Percentiles rank a stretch among this genome's conserved stretches.
Evolutionary conservation across 2,329 filamentous ascomycete genomes (phyloP).

Genomic region (Pestalotiopsis sp.): DNA sequence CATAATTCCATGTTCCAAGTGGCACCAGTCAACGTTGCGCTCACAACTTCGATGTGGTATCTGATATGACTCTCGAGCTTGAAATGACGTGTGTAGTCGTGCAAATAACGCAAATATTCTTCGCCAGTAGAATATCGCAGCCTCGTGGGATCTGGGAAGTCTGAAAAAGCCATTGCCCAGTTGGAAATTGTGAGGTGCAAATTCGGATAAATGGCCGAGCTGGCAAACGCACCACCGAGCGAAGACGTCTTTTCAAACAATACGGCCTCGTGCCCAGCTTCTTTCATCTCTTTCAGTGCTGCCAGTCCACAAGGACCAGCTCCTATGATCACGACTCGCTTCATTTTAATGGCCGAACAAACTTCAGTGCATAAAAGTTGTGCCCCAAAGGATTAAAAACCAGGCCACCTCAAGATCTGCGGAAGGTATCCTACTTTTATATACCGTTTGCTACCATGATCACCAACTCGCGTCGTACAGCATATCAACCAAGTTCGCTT

Average conservation of each 20-base stretch:
- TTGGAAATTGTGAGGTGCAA: conserved; percentile 7
- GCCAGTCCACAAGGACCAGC: not conserved
- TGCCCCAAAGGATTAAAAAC: not conserved
- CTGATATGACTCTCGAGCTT: not conserved
- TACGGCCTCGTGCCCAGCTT: not conserved
- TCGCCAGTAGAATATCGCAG: conserved; percentile 1
- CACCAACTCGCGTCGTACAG: not conserved
- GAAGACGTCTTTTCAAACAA: not conserved
- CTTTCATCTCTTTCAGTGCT: conserved; percentile 1
- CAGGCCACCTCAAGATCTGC: not conserved
- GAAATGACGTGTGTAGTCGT: not conserved
- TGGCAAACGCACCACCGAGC: conserved; percentile 1
- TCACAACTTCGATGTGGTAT: not conserved
- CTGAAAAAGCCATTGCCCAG: conserved; percentile 7
- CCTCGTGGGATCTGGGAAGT: not conserved
- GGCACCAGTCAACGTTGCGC: not conserved
- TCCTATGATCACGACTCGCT: conserved; percentile 4
- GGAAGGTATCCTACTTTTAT: not conserved
- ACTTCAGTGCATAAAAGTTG: not conserved
- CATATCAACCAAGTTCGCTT: not conserved
- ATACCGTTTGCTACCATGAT: not conserved
- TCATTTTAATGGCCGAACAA: not conserved
- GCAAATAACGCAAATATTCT: conserved; percentile 1
- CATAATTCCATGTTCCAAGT: not conserved
- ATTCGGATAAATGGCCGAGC: not conserved